Evolutionary conservation across 1,284 basidiomycete genomes (phyloP), one percentile per base, ranked within the genome.

Genomic region (Fomitiporia mediterranea): DNA sequence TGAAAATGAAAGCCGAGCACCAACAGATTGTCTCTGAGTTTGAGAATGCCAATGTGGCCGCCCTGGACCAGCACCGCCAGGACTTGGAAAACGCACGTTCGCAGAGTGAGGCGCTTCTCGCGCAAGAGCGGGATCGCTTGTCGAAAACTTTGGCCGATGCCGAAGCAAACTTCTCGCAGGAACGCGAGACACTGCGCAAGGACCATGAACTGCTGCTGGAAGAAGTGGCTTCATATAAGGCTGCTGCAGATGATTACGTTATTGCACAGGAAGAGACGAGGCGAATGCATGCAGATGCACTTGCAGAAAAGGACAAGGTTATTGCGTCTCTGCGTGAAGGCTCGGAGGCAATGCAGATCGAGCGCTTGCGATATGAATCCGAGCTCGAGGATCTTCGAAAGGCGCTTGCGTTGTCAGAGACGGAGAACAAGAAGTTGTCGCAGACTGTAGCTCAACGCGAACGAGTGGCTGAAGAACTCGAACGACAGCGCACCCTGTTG

Each of bases 371-470:
- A 34, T 72, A 89, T 46, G 73, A 75, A 27, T 68, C 71, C 27
- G 79, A 88, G 64, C 70, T 86, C 39, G 76, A 74, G 17, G 72
- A 71, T 60, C 74, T 89, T 51, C 77, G 77, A 55, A 75, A 70
- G n/a, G 83, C 87, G 64, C 74, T 92, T 19, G 75, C 81, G 47
- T 72, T 70, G 60, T 81, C 80, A 43, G 79, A 74, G 25, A 70
- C 66, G 11, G 81, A 86, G 64, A 83, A 86, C 63, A 75, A 76
- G 1, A 77, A 75, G 62, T 77, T 88, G n/a, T 70, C 81, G 43
- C 78, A 85, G 63, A 84, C 91, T 63, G 82, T 82, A 21, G 87
- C 85, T 3, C 84, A 88, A 62, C 84, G 82, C 25, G 80, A 89
- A 63, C 84, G 84, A 11, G 74, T 90, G 42, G 79, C 81, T 8